These are phyloP conservation scores for Colletotrichum theobromicola DNA, from an alignment of 2,329 filamentous ascomycete genomes.

Conservation along the genomic window DNA sequence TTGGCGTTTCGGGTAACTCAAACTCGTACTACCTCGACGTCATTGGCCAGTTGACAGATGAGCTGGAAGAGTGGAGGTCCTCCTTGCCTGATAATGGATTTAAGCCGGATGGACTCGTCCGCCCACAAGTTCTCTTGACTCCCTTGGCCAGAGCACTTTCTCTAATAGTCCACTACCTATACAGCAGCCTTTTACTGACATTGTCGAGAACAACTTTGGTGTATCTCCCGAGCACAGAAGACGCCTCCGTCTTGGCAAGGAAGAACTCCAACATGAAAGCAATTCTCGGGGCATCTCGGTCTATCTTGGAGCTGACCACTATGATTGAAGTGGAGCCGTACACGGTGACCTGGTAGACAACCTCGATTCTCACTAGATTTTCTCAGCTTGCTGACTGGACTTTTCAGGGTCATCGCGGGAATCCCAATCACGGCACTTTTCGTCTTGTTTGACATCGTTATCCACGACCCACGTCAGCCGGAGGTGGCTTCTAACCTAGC, in stretches of 20 bases:
- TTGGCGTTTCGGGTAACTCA: conserved; percentile 29
- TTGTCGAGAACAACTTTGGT: conserved; percentile 29
- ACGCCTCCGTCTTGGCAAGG: neutral
- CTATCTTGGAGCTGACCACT: conserved; percentile 31
- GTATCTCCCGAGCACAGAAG: conserved; percentile 14
- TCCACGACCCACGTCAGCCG: conserved; percentile 38
- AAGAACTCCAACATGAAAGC: conserved; percentile 23
- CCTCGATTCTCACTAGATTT: neutral
- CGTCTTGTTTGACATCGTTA: conserved; percentile 45
- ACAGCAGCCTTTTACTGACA: conserved; percentile 31
- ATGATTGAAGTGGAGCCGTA: conserved; percentile 34
- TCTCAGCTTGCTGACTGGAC: neutral
- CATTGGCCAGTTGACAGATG: conserved; percentile 29
- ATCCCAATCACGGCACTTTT: conserved; percentile 42
- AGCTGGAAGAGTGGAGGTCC: conserved; percentile 32
- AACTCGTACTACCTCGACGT: conserved; percentile 28
- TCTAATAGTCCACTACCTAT: conserved; percentile 29
- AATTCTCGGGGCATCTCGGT: conserved; percentile 27
- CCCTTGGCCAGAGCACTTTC: conserved; percentile 3
- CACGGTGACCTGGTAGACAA: conserved; percentile 30
- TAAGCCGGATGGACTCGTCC: conserved; percentile 12
- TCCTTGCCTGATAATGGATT: conserved; percentile 27
- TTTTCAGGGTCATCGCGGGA: conserved; percentile 35
- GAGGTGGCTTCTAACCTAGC: conserved; percentile 41
- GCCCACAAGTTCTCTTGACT: conserved; percentile 12